These are phyloP conservation scores for Akebia trifoliata DNA, from an alignment of 164 flowering plant species.

Conservation along the genomic window DNA sequence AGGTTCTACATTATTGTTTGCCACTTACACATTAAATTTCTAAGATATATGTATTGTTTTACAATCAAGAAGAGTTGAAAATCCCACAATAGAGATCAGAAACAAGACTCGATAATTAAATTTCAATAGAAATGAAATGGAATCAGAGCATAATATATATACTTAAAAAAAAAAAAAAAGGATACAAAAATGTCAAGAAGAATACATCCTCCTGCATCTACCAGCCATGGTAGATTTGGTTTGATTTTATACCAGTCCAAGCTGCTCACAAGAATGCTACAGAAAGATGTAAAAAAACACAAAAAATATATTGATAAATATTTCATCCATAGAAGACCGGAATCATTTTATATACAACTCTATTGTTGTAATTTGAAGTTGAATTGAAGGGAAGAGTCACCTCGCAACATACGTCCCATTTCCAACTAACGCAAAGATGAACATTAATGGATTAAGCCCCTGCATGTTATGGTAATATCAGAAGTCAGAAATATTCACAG, in stretches of 20 bases:
- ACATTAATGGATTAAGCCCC: slow-evolving; percentile 89
- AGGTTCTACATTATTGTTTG: slow-evolving; percentile 24
- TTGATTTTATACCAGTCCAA: slow-evolving; percentile 55
- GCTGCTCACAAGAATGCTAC: slow-evolving; percentile 74
- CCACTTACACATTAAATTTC: slow-evolving; percentile 5
- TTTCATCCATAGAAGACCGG: too few relatives aligned
- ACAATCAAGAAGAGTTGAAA: too few relatives aligned
- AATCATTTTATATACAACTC: too few relatives aligned
- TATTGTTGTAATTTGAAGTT: background rate
- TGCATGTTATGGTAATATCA: slow-evolving; percentile 24
- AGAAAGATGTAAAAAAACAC: slow-evolving; percentile 7
- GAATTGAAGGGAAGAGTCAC: slow-evolving; percentile 21
- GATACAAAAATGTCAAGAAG: slow-evolving; percentile 73
- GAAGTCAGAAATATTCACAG: background rate
- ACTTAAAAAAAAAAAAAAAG: slow-evolving; percentile 17
- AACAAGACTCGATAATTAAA: too few relatives aligned
- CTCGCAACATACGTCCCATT: slow-evolving; percentile 71
- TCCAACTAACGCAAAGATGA: slow-evolving; percentile 72
- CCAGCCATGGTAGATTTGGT: slow-evolving; percentile 84
- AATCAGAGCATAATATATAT: background rate
- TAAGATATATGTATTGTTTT: background rate
- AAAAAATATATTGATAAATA: background rate
- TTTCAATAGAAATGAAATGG: background rate
- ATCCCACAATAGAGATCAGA: too few relatives aligned
- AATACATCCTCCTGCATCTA: slow-evolving; percentile 77